Conservation (phyloP, 148 eudicot species). For the Rhododendron molle region DNA sequence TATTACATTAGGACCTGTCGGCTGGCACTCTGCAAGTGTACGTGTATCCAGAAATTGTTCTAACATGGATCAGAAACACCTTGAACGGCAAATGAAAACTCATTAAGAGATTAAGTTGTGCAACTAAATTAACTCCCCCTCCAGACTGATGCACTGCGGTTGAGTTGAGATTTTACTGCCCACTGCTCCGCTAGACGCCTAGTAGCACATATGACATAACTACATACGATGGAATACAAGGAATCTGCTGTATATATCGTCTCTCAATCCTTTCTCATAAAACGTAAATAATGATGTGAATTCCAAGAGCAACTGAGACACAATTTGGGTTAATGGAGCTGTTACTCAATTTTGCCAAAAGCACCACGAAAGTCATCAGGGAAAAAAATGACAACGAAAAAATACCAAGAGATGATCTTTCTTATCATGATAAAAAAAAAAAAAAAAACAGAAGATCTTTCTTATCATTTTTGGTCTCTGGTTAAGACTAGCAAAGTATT, state of each 20-base stretch:
- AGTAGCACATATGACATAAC: background rate
- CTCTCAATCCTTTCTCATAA: background rate
- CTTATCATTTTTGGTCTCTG: constrained; percentile 1
- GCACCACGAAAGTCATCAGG: background rate
- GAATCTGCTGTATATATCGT: background rate
- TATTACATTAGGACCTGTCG: background rate
- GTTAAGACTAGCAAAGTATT: background rate
- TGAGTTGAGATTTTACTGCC: background rate
- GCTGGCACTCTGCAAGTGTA: background rate
- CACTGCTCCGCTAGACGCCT: background rate
- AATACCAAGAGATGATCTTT: background rate
- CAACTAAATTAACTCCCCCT: background rate
- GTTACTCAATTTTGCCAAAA: background rate
- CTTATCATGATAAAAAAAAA: background rate
- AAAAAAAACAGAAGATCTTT: background rate
- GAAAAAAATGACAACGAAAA: background rate
- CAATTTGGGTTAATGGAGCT: background rate
- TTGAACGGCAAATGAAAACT: background rate
- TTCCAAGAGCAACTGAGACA: background rate
- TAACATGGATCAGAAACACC: background rate
- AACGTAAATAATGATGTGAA: background rate
- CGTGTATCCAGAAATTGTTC: background rate
- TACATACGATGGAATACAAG: background rate
- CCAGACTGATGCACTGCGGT: background rate
- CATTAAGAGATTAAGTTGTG: background rate